phyloP scores from a whole-genome alignment of 164 flowering plant species.

The Dillenia turbinata region DNA sequence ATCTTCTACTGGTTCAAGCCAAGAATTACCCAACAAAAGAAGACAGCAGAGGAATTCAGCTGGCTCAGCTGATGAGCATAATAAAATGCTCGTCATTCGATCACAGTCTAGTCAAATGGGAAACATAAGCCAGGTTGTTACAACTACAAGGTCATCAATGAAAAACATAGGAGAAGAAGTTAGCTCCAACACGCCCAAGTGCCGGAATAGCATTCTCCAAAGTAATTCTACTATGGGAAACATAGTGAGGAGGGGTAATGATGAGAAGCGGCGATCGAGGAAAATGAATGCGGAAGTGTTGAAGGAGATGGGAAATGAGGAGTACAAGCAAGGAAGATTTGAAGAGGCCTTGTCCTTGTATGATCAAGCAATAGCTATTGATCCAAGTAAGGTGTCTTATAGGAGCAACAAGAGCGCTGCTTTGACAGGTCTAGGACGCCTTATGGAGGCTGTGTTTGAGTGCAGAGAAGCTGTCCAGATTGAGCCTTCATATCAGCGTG shows the following conservation, averaged over 20 bases:
- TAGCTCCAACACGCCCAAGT: background rate
- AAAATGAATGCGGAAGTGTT: constrained; percentile 51
- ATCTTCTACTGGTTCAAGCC: too few relatives aligned
- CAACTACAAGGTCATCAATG: too few relatives aligned
- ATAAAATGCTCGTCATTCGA: too few relatives aligned
- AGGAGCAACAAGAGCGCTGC: constrained; percentile 74
- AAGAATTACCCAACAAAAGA: too few relatives aligned
- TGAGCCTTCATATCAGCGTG: constrained; percentile 63
- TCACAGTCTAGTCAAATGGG: too few relatives aligned
- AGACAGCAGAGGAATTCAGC: too few relatives aligned
- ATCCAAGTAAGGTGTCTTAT: constrained; percentile 56
- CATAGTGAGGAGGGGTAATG: constrained; percentile 34
- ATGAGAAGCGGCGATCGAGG: constrained; percentile 12
- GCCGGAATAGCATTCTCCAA: constrained; percentile 5
- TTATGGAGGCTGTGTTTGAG: constrained; percentile 63
- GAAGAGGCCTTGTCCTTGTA: constrained; percentile 68
- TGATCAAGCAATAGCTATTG: constrained; percentile 57
- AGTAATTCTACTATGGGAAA: constrained; percentile 43
- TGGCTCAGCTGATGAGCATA: too few relatives aligned
- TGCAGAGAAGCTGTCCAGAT: constrained; percentile 66
- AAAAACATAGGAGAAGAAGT: too few relatives aligned
- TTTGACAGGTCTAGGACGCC: constrained; percentile 54
- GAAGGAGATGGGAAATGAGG: constrained; percentile 75
- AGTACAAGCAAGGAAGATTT: constrained; percentile 64
- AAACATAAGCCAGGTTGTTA: too few relatives aligned